Percentiles rank a stretch among this genome's conserved stretches.
Conservation (phyloP, 2,329 filamentous ascomycete species). For the Talaromyces sp. region DNA sequence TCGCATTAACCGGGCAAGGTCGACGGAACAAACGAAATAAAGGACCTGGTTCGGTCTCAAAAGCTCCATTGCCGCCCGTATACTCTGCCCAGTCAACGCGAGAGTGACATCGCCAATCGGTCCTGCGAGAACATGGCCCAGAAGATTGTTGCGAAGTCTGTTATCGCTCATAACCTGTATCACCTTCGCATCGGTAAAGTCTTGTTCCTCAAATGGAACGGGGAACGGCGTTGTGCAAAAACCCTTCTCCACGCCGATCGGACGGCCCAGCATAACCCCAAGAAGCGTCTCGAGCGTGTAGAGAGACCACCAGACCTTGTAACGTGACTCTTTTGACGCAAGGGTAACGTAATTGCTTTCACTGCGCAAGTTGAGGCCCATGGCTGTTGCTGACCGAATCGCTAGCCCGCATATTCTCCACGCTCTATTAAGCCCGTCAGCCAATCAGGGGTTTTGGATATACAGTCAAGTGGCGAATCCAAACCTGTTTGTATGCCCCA, state of each 20-base stretch:
- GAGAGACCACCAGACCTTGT: conserved; percentile 41
- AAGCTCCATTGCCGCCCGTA: conserved; percentile 21
- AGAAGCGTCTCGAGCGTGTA: conserved; percentile 36
- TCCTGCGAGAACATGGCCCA: conserved; percentile 18
- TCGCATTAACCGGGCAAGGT: conserved; percentile 30
- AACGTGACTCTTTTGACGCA: conserved; percentile 36
- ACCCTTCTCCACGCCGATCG: conserved; percentile 29
- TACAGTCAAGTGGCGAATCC: neutral
- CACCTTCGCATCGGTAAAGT: conserved; percentile 26
- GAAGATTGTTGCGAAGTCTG: conserved; percentile 24
- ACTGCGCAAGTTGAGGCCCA: conserved; percentile 40
- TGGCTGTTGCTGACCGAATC: conserved; percentile 34
- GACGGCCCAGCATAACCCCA: conserved; percentile 38
- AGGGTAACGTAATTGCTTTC: conserved; percentile 29
- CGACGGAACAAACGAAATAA: conserved; percentile 35
- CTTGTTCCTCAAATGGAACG: conserved; percentile 33
- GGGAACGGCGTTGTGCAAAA: conserved; percentile 39
- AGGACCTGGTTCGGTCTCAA: conserved; percentile 31
- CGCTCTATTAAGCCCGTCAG: conserved; percentile 23
- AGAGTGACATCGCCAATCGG: conserved; percentile 10
- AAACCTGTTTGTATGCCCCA: conserved; percentile 39
- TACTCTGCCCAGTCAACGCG: conserved; percentile 12
- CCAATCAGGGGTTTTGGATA: neutral
- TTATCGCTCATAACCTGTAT: conserved; percentile 28
- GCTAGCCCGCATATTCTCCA: conserved; percentile 38